A percentile compares a stretch with the other conserved stretches of the same genome.
Conservation (phyloP, 83 land plant species). For the Picea abies region DNA sequence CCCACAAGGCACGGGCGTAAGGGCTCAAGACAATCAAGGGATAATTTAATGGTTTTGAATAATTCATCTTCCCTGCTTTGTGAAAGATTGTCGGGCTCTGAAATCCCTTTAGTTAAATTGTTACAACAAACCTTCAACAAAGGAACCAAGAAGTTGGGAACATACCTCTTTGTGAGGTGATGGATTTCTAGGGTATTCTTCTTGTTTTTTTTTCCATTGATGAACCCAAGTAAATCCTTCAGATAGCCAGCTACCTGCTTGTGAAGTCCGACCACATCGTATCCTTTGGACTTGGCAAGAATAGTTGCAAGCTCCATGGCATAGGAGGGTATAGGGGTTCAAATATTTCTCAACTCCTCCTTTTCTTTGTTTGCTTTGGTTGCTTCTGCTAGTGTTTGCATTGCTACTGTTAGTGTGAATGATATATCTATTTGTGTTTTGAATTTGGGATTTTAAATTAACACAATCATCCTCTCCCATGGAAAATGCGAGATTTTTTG, state of each 20-base stretch:
- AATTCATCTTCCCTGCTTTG: slow-evolving; percentile 33
- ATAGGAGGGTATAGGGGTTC: no score
- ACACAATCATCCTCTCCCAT: no score
- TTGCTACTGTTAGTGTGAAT: no score
- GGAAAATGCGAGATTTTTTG: no score
- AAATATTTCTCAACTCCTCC: no score
- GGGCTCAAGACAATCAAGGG: slow-evolving; percentile 30
- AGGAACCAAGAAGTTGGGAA: slow-evolving; percentile 35
- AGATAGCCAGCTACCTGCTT: background rate
- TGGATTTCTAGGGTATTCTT: background rate
- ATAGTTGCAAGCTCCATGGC: no score
- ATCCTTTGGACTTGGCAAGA: no score
- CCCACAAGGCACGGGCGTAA: slow-evolving; percentile 34
- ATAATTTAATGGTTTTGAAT: slow-evolving; percentile 22
- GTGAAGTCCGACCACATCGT: no score
- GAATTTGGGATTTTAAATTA: no score
- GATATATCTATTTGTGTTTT: no score
- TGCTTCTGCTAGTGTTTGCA: no score
- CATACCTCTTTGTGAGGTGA: slow-evolving; percentile 31
- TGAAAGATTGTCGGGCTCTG: background rate
- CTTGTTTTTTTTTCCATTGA: slow-evolving; percentile 15
- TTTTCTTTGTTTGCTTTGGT: no score
- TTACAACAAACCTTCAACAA: slow-evolving; percentile 32
- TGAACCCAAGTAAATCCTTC: background rate
- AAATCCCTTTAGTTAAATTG: slow-evolving; percentile 1